Evolutionary conservation across 768 basidiomycete genomes (phyloP).

Genomic region (Boletus insuetus): DNA sequence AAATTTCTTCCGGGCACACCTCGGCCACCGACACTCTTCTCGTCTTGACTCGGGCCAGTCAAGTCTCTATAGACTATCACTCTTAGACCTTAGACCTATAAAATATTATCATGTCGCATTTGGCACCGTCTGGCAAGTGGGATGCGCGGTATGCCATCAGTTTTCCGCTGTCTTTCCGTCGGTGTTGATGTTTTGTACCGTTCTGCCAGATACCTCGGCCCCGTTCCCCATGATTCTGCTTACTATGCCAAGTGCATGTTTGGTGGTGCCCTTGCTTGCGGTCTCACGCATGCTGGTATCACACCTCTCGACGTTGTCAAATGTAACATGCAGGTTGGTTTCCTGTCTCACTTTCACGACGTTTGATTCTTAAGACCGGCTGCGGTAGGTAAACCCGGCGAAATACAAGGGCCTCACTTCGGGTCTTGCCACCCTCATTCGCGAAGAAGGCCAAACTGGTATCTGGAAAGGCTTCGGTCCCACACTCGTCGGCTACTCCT

Average conservation of each 20-base stretch:
- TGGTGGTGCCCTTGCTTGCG: constrained; percentile 84
- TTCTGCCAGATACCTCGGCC: constrained; percentile 54
- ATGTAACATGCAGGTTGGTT: constrained; percentile 84
- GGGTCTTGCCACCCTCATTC: constrained; percentile 61
- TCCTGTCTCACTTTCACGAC: no score
- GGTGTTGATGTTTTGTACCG: background rate
- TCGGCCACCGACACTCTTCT: no score
- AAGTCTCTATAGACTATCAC: no score
- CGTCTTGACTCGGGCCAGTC: no score
- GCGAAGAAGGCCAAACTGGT: constrained; percentile 80
- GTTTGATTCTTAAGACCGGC: background rate
- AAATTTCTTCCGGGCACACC: no score
- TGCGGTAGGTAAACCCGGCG: constrained; percentile 62
- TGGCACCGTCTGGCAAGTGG: constrained; percentile 60
- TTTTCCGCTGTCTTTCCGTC: background rate
- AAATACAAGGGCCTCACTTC: constrained; percentile 71
- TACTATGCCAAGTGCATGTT: constrained; percentile 89
- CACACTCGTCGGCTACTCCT: constrained; percentile 89
- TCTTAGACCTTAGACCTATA: no score
- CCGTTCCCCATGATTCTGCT: constrained; percentile 68
- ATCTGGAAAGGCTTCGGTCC: constrained; percentile 96
- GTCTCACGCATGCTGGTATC: constrained; percentile 84
- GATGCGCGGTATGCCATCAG: constrained; percentile 58
- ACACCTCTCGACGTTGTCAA: constrained; percentile 87
- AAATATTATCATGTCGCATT: constrained; percentile 43